phyloP scores from a whole-genome alignment of 2,329 filamentous ascomycete genomes.

The Diplodia corticola region DNA sequence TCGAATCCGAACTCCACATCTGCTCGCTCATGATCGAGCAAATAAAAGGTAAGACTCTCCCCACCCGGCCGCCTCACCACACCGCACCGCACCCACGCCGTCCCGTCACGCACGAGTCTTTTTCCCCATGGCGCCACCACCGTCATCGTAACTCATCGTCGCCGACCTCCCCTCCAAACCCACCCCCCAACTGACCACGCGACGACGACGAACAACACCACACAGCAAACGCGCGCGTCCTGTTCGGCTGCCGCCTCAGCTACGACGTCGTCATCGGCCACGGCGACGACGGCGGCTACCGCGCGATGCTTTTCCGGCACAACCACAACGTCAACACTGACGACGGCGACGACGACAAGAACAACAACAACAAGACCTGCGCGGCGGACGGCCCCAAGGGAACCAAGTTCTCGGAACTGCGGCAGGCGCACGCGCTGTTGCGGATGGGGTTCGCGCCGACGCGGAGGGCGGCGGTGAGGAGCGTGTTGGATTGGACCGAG shows the following conservation, averaged over 20 bases:
- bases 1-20: background rate
- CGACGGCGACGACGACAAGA: background rate
- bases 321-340: background rate
- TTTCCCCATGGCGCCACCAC: too few species aligned
- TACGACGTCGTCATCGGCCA: slow-evolving; percentile 1
- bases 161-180: background rate
- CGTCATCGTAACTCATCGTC: background rate
- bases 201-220: background rate
- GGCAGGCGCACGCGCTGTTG: slow-evolving; percentile 4
- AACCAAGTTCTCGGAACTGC: background rate
- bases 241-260: slow-evolving; percentile 1
- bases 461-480: background rate
- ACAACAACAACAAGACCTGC: background rate
- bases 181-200: background rate
- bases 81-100: background rate
- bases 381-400: background rate
- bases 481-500: background rate
- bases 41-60: background rate
- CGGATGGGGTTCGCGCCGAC: background rate
- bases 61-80: background rate
- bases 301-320: background rate
- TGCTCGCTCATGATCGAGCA: slow-evolving; percentile 1
- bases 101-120: background rate
- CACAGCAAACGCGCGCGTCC: slow-evolving; percentile 3
- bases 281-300: slow-evolving; percentile 2